A percentile compares a stretch with the other conserved stretches of the same genome.
phyloP scores from a whole-genome alignment of 495 filamentous ascomycete genomes.

The Lichenothelia convexa region DNA sequence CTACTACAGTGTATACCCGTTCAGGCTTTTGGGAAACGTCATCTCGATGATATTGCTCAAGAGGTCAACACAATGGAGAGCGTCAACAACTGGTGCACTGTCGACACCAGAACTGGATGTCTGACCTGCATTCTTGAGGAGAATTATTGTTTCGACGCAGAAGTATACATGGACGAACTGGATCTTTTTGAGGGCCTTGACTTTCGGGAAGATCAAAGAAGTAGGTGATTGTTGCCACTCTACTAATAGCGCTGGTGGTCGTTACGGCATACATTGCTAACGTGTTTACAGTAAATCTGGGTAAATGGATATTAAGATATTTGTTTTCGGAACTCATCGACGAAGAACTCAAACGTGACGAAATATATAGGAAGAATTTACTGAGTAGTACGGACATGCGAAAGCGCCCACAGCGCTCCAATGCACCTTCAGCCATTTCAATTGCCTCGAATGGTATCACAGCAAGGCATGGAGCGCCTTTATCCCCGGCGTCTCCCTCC shows the following conservation, averaged over 20 bases:
- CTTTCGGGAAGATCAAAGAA: slow-evolving; percentile 86
- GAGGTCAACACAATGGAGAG: slow-evolving; percentile 77
- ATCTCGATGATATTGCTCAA: slow-evolving; percentile 78
- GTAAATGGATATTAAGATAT: slow-evolving; percentile 91
- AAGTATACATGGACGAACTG: slow-evolving; percentile 87
- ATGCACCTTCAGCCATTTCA: slow-evolving; percentile 47
- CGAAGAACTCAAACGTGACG: slow-evolving; percentile 71
- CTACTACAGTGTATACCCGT: slow-evolving; percentile 55
- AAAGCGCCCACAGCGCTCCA: slow-evolving; percentile 34
- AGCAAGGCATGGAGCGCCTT: slow-evolving; percentile 26
- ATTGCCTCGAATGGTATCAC: slow-evolving; percentile 35
- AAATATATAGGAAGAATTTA: slow-evolving; percentile 46
- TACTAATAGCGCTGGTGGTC: neutral
- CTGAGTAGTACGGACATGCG: slow-evolving; percentile 36
- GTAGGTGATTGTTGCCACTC: slow-evolving; percentile 30
- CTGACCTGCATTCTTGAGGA: slow-evolving; percentile 81
- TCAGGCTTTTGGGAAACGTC: slow-evolving; percentile 73
- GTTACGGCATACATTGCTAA: slow-evolving; percentile 8
- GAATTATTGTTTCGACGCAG: slow-evolving; percentile 93
- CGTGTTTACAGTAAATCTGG: slow-evolving; percentile 60
- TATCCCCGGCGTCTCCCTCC: slow-evolving; percentile 31
- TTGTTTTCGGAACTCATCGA: slow-evolving; percentile 79
- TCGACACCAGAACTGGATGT: slow-evolving; percentile 82
- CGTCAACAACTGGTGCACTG: slow-evolving; percentile 85
- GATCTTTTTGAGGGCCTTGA: slow-evolving; percentile 51